Evolutionary conservation across 768 basidiomycete genomes (phyloP).

Genomic region (Lactarius sp.): DNA sequence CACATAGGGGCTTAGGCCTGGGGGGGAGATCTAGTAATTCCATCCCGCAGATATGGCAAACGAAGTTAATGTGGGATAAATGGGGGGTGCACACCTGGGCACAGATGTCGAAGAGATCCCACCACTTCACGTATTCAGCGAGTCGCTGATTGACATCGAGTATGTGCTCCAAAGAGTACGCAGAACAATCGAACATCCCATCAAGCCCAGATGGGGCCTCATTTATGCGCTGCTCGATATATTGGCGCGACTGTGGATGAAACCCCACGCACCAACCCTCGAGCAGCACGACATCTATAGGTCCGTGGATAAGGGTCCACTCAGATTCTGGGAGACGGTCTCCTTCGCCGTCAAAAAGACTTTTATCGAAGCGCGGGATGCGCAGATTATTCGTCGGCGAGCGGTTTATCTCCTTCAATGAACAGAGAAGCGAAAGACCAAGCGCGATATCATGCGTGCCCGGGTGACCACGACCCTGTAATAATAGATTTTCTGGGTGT

Average conservation of each 20-base stretch:
- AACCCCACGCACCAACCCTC: constrained; percentile 98
- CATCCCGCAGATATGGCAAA: neutral
- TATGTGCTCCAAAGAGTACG: constrained; percentile 49
- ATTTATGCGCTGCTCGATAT: constrained; percentile 53
- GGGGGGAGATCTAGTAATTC: constrained; percentile 37
- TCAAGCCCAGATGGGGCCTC: constrained; percentile 32
- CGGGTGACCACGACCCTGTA: constrained; percentile 84
- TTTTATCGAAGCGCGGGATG: constrained; percentile 87
- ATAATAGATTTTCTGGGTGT: constrained; percentile 57
- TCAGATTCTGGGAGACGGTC: constrained; percentile 56
- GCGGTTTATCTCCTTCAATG: constrained; percentile 43
- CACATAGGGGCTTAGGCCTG: constrained; percentile 35
- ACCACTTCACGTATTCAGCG: constrained; percentile 56
- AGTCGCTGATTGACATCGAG: constrained; percentile 60
- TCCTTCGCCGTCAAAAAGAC: constrained; percentile 71
- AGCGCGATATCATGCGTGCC: constrained; percentile 85
- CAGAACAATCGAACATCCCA: constrained; percentile 33
- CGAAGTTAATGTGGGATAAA: neutral
- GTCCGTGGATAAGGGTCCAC: constrained; percentile 41
- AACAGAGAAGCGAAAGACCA: constrained; percentile 47
- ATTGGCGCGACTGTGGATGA: constrained; percentile 48
- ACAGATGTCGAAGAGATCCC: constrained; percentile 67
- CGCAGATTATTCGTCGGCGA: constrained; percentile 32
- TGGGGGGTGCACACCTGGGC: constrained; percentile 55
- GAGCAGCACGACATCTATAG: constrained; percentile 77